phyloP scores from a whole-genome alignment of 805 yeast genomes.

The Debaryomyces prosopidis region DNA sequence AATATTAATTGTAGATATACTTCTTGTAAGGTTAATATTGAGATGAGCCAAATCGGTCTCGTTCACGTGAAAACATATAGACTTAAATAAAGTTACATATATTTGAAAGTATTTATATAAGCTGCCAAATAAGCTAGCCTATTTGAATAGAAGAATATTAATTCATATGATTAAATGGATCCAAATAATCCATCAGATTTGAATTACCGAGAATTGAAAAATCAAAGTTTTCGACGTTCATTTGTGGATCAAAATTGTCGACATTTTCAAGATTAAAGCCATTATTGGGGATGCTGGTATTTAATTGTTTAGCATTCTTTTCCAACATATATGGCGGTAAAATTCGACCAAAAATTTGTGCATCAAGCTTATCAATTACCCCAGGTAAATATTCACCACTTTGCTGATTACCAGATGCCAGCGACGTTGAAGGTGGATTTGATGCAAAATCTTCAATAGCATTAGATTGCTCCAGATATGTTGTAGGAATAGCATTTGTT shows the following conservation, averaged over 20 bases:
- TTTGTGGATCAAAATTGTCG: conserved; percentile 4
- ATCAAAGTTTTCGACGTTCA: conserved; percentile 22
- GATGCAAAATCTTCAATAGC: background rate
- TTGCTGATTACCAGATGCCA: background rate
- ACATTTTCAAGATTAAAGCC: background rate
- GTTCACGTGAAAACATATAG: background rate
- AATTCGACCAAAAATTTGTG: conserved; percentile 80
- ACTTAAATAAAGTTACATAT: background rate
- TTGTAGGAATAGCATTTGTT: background rate
- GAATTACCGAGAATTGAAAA: conserved; percentile 17
- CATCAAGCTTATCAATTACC: conserved; percentile 80
- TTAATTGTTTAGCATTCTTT: conserved; percentile 13
- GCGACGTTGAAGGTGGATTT: background rate
- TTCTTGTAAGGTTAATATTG: background rate
- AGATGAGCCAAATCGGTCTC: background rate
- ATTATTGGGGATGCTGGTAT: background rate
- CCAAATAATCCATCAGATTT: conserved; percentile 23
- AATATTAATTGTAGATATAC: background rate
- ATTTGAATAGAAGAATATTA: background rate
- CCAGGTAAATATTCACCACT: conserved; percentile 64
- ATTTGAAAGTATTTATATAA: background rate
- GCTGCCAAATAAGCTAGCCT: background rate
- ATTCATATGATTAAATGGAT: conserved; percentile 19
- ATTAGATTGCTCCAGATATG: background rate
- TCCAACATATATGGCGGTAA: conserved; percentile 81